Evolutionary conservation across 2,329 filamentous ascomycete genomes (phyloP), one percentile per base, ranked within the genome.

Genomic region (Aspergillus brasiliensis): DNA sequence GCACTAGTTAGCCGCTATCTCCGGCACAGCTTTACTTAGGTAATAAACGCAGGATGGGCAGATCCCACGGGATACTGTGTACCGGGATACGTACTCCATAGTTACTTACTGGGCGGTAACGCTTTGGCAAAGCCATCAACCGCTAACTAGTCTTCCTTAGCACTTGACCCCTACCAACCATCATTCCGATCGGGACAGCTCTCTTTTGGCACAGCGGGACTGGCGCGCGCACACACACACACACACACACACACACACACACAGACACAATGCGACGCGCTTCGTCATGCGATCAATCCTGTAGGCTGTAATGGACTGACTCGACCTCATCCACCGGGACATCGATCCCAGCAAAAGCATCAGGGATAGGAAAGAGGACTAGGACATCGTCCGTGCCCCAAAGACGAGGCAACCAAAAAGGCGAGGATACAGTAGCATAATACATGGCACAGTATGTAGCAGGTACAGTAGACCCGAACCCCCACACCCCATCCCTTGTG

Each of bases 121-220:
- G 49, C 49, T 34, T 34, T 15, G 31, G 31, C 49, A 19, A 51
- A n/a, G 49, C 49, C 49, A 37, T 51, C 49, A 21, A 51, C 49
- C 49, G 49, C 49, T 51, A 10, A 42, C 38, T 42, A 42, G 17
- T 42, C 38, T 34, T 34, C 11, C 31, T 34, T 34, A 34, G 31
- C 31, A 13, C 49, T 37, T 51, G 19, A 7, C 25, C 25, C 37
- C 51, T 27, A 37, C 51, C 51, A 53, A 38, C 34, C 28, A 51
- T 51, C 25, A 53, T 53, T 53, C 21, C 51, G 38, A 53, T 53
- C 38, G 51, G 23, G 8, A 25, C 34, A 11, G 21, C 31, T 11
- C 10, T 34, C 49, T 37, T 37, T 19, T 37, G 7, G 28, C 28
- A 19, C 47, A 17, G 21, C 47, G 23, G 23, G 38, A 42, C 38